Evolutionary conservation across 2,329 filamentous ascomycete genomes (phyloP).

Genomic region (Neopestalotiopsis sp.): DNA sequence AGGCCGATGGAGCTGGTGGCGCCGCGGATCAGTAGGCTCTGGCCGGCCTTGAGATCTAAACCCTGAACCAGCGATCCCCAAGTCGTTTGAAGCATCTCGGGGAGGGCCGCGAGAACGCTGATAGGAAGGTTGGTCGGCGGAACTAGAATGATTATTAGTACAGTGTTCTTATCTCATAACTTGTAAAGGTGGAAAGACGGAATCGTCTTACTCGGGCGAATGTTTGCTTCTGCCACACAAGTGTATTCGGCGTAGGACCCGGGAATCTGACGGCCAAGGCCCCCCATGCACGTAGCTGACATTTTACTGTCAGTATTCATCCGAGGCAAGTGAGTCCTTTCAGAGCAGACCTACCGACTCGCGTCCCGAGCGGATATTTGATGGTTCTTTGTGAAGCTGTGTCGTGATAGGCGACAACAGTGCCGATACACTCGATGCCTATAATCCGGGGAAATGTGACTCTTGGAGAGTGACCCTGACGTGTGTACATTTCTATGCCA

Average conservation of each 20-base stretch:
- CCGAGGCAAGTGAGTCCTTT: not conserved
- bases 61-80: slow-evolving; percentile 48
- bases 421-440: slow-evolving; percentile 52
- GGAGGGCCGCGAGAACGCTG: slow-evolving; percentile 46
- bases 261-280: slow-evolving; percentile 51
- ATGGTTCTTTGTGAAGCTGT: slow-evolving; percentile 28
- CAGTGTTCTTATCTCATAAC: no score
- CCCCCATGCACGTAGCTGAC: slow-evolving; percentile 53
- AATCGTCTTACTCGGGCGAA: slow-evolving; percentile 31
- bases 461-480: slow-evolving; percentile 46
- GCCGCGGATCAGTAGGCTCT: slow-evolving; percentile 53
- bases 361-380: slow-evolving; percentile 43
- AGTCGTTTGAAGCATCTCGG: slow-evolving; percentile 58
- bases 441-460: slow-evolving; percentile 49
- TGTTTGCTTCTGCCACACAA: slow-evolving; percentile 46
- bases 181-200: not conserved
- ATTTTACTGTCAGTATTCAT: not conserved
- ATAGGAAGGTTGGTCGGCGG: slow-evolving; percentile 34
- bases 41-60: slow-evolving; percentile 43
- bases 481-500: slow-evolving; percentile 49
- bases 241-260: slow-evolving; percentile 57
- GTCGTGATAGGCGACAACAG: slow-evolving; percentile 41
- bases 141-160: slow-evolving; percentile 25
- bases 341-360: slow-evolving; percentile 33
- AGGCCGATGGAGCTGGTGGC: slow-evolving; percentile 54